Evolutionary conservation across 1,284 basidiomycete genomes (phyloP).

Genomic region (Mycosarcoma mackinlayi): DNA sequence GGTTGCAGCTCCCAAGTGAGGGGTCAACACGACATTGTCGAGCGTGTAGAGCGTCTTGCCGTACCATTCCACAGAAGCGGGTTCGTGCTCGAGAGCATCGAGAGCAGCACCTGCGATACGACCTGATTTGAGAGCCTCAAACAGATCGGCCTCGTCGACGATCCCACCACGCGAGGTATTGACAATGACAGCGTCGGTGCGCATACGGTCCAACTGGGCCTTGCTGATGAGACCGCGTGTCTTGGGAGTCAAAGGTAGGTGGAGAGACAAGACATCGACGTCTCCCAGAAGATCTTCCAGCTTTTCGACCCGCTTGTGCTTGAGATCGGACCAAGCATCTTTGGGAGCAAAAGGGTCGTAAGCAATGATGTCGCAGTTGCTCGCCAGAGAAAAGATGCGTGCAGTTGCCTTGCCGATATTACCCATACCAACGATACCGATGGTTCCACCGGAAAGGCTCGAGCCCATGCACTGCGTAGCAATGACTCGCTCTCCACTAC

Average conservation of each 20-base stretch:
- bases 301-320: neutral
- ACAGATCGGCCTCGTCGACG: conserved; percentile 2
- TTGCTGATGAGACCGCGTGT: conserved; percentile 6
- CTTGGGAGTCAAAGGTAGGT: conserved; percentile 5
- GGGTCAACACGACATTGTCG: conserved; percentile 1
- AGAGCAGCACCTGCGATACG: conserved; percentile 1
- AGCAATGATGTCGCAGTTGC: neutral
- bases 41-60: conserved; percentile 6
- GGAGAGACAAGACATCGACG: conserved; percentile 8
- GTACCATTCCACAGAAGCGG: conserved; percentile 1
- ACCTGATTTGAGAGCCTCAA: conserved; percentile 5
- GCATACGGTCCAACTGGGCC: conserved; percentile 3
- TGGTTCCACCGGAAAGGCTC: neutral
- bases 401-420: conserved; percentile 8
- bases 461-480: conserved; percentile 10
- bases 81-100: conserved; percentile 1
- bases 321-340: conserved; percentile 2
- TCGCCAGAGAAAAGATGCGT: conserved; percentile 1
- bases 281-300: conserved; percentile 1
- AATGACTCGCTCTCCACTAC: neutral
- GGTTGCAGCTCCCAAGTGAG: conserved; percentile 7
- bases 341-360: conserved; percentile 6
- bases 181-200: conserved; percentile 1
- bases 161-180: conserved; percentile 3
- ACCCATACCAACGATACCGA: conserved; percentile 8